A percentile compares a stretch with the other conserved stretches of the same genome.
phyloP scores from a whole-genome alignment of 23 red algal species.

The Chondrus crispus region DNA sequence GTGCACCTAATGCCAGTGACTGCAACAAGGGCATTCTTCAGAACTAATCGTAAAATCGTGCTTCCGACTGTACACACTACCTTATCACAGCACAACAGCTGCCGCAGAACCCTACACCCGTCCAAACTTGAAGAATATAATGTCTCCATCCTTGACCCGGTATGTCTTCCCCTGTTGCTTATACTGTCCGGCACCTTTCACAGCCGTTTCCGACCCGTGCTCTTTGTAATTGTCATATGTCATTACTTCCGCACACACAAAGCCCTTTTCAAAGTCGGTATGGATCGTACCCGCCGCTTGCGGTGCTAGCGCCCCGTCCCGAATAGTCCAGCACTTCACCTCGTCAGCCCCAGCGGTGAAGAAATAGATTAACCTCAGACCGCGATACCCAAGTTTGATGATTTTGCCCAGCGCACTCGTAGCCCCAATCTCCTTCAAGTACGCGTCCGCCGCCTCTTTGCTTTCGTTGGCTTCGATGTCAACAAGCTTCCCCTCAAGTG shows the following conservation, averaged over 20 bases:
- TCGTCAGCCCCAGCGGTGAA: constrained; percentile 96
- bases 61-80: too few relatives aligned
- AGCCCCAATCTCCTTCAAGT: constrained; percentile 50
- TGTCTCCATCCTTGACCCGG: constrained; percentile 85
- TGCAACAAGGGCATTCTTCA: too few relatives aligned
- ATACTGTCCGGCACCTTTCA: constrained; percentile 95
- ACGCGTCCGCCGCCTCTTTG: constrained; percentile 28
- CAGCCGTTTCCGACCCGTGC: constrained; percentile 60
- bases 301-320: constrained; percentile 80
- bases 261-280: constrained; percentile 95
- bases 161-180: constrained; percentile 94
- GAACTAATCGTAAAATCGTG: too few relatives aligned
- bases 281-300: constrained; percentile 98
- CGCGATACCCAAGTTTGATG: constrained; percentile 70
- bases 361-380: constrained; percentile 86
- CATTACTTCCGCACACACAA: constrained; percentile 95
- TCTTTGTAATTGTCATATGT: constrained; percentile 79
- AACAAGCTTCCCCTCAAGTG: constrained; percentile 73
- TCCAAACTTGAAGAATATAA: constrained; percentile 89
- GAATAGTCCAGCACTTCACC: constrained; percentile 94
- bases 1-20: too few relatives aligned
- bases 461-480: constrained; percentile 68
- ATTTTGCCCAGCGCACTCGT: constrained; percentile 76
- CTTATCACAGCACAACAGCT: too few relatives aligned
- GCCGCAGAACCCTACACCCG: neutral